Evolutionary conservation across 2,329 filamentous ascomycete genomes (phyloP).

Genomic region (Aspergillus jensenii): DNA sequence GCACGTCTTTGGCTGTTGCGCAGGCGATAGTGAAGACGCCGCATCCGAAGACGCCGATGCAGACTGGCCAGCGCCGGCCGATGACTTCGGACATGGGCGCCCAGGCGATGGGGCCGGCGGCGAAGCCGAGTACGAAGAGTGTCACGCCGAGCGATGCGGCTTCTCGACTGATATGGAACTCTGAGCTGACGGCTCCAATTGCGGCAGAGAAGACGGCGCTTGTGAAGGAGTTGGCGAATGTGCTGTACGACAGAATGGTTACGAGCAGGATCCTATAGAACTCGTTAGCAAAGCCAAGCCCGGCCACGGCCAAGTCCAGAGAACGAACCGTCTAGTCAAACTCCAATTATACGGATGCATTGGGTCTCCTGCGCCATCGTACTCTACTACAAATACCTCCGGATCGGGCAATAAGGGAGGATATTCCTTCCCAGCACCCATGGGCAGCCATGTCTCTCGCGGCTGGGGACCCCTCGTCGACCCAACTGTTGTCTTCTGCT

Average conservation of each 20-base stretch:
- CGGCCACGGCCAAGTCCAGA: not conserved
- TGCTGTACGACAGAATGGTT: constrained; percentile 42
- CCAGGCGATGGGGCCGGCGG: constrained; percentile 62
- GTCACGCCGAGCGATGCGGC: constrained; percentile 49
- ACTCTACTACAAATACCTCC: constrained; percentile 57
- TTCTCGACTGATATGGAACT: constrained; percentile 49
- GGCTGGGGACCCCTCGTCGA: constrained; percentile 20
- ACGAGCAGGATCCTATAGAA: constrained; percentile 22
- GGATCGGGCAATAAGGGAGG: constrained; percentile 50
- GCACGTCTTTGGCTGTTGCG: constrained; percentile 43
- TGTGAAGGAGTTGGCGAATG: constrained; percentile 52
- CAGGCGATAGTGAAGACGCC: constrained; percentile 49
- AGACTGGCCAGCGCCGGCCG: constrained; percentile 55
- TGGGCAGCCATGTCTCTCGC: constrained; percentile 24
- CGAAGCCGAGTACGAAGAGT: constrained; percentile 54
- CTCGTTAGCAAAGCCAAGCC: not conserved
- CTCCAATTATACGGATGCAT: constrained; percentile 55
- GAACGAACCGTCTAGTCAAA: constrained; percentile 41
- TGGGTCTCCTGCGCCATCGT: constrained; percentile 53
- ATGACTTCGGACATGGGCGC: constrained; percentile 63
- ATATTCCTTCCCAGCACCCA: constrained; percentile 47
- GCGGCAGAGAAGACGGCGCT: constrained; percentile 69
- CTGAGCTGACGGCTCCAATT: constrained; percentile 52
- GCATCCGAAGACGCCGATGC: constrained; percentile 44
- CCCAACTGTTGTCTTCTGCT: constrained; percentile 22